Evolutionary conservation across 2,329 filamentous ascomycete genomes (phyloP).

Genomic region (Aureobasidium subglaciale): DNA sequence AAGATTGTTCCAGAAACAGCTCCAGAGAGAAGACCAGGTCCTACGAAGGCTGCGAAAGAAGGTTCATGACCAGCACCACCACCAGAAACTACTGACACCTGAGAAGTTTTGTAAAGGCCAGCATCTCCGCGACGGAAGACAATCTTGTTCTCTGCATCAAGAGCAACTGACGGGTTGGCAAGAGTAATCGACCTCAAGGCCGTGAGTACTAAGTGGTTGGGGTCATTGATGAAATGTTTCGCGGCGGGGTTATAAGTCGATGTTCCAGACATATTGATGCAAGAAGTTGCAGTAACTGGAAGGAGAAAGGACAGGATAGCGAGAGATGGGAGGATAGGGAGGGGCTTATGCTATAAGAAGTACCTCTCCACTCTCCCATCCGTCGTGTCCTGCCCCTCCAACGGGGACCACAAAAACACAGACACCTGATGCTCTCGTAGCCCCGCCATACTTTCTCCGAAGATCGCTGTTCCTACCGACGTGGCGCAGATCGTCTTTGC

Average conservation of each 20-base stretch:
- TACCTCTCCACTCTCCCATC: background rate
- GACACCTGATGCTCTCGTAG: background rate
- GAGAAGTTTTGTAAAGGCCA: constrained; percentile 29
- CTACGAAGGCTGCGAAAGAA: constrained; percentile 79
- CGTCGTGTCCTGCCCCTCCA: constrained; percentile 5
- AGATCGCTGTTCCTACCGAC: constrained; percentile 10
- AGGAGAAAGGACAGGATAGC: background rate
- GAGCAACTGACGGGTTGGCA: constrained; percentile 75
- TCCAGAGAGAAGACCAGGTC: constrained; percentile 69
- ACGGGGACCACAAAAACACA: constrained; percentile 5
- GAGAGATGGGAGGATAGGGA: background rate
- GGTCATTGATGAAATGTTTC: constrained; percentile 88
- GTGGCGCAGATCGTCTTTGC: background rate
- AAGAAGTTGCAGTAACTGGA: background rate
- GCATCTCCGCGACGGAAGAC: constrained; percentile 62
- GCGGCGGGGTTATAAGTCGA: constrained; percentile 17
- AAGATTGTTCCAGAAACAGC: constrained; percentile 85
- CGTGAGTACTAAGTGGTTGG: constrained; percentile 67
- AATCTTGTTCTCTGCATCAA: constrained; percentile 76
- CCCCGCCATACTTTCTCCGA: constrained; percentile 8
- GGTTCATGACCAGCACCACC: constrained; percentile 89
- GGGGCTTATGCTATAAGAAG: background rate
- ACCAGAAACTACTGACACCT: constrained; percentile 79
- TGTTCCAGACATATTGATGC: constrained; percentile 7
- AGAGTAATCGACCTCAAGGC: constrained; percentile 71